Evolutionary conservation across 345 rosid species (phyloP), one percentile per base, ranked within the genome.

Genomic region (Arabidopsis arenosa): DNA sequence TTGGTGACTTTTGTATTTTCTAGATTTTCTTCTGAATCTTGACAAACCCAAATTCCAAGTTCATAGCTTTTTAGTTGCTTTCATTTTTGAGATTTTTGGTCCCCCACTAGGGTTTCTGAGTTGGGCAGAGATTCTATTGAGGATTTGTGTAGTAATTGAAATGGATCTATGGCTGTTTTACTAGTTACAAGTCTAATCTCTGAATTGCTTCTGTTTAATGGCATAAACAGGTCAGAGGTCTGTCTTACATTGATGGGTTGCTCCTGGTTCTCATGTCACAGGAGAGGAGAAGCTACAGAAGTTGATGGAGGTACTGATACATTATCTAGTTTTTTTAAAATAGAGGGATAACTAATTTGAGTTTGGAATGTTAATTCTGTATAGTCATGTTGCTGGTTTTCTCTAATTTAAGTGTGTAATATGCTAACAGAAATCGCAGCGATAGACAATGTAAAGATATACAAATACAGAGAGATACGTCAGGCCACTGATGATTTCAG

Each of bases 401-500:
- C 53, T 76, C 77, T 78, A 63, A 79, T 28, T 59, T 14, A 44
- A 43, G 40, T 76, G 30, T 18, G 3, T 57, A 0, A 35, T 33
- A 23, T 75, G 51, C 48, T 15, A 41, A 73, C 84, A 90, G 97
- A 85, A 59, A 40, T 95, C 51, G 82, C 86, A 71, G 84, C 68
- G 23, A 68, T 84, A 54, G 78, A 55, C 32, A 86, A 86, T 7
- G 86, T 83, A 44, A 90, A 83, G 80, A 66, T 84, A 59, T 95
- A 86, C 71, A 70, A 79, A 11, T 89, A 89, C 60, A 92, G 64
- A 83, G 91, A 89, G 80, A 74, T 95, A 79, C 83, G 83, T 75
- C 76, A 63, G 0, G 96, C 91, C 33, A 92, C 99, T 0, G 86
- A 84, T 44, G 96, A 86, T 83, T 95, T 95, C 76, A 84, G 85